These are phyloP conservation scores for Alternaria ventricosa DNA, from an alignment of 2,329 filamentous ascomycete genomes.

Conservation along the genomic window DNA sequence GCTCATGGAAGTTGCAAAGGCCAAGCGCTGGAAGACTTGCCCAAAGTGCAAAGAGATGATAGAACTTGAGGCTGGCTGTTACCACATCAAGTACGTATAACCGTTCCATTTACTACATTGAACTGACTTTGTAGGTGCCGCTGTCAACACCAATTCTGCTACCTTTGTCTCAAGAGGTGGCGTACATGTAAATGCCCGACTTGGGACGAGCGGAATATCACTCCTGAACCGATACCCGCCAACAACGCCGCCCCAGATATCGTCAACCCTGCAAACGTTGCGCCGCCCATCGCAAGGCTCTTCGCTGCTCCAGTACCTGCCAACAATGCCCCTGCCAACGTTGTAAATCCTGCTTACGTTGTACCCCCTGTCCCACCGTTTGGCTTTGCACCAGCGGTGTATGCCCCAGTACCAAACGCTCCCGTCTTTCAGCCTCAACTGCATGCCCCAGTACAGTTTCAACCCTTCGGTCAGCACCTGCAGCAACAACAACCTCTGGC, in stretches of 20 bases:
- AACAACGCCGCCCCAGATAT: no score
- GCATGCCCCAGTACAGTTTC: no score
- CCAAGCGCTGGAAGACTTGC: not conserved
- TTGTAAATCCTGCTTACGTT: no score
- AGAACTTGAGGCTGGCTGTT: not conserved
- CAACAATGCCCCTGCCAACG: no score
- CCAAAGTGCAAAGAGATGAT: not conserved
- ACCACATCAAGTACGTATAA: not conserved
- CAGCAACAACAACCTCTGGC: no score
- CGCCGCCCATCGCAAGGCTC: accelerated
- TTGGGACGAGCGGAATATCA: not conserved
- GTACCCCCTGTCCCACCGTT: no score
- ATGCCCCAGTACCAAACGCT: no score
- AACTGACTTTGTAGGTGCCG: not conserved
- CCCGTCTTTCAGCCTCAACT: no score
- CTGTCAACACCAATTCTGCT: not conserved
- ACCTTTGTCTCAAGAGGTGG: not conserved
- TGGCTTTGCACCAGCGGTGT: no score
- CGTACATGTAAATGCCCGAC: not conserved
- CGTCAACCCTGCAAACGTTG: not conserved
- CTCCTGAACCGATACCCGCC: not conserved
- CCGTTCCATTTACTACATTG: no score
- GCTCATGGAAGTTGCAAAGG: not conserved
- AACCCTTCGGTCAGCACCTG: no score
- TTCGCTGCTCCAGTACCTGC: not conserved